Evolutionary conservation across 768 basidiomycete genomes (phyloP).

Genomic region (Tremella fuciformis): DNA sequence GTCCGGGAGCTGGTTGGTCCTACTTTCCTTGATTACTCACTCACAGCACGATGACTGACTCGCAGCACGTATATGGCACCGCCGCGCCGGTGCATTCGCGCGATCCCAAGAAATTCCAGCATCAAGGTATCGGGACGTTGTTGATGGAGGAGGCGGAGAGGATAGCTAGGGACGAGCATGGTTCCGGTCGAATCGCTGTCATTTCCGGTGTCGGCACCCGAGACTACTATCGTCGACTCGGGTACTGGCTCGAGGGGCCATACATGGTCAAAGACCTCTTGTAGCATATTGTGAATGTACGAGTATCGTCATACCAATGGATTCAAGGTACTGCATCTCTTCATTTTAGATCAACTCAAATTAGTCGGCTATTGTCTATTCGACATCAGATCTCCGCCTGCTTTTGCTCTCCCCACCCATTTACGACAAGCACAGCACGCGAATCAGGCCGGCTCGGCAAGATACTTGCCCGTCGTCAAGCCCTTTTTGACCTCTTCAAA

Average conservation of each 20-base stretch:
- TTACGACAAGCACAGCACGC: no score
- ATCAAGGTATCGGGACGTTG: conserved; percentile 94
- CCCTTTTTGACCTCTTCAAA: conserved; percentile 48
- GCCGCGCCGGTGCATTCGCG: conserved; percentile 95
- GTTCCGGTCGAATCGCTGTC: conserved; percentile 91
- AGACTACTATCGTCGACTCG: conserved; percentile 91
- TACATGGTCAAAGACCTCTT: conserved; percentile 82
- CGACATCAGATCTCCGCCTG: no score
- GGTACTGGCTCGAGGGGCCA: conserved; percentile 91
- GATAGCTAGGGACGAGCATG: conserved; percentile 95
- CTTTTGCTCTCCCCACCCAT: no score
- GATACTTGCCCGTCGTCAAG: conserved; percentile 47
- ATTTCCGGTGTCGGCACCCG: conserved; percentile 96
- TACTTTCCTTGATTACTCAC: neutral
- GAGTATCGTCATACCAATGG: no score
- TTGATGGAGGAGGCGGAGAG: conserved; percentile 99
- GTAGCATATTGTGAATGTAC: conserved; percentile 12
- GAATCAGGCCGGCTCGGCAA: conserved; percentile 31
- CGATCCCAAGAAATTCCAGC: conserved; percentile 97
- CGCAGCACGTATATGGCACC: conserved; percentile 77
- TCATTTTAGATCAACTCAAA: no score
- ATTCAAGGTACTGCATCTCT: no score
- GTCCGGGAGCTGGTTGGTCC: conserved; percentile 74
- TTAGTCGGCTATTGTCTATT: no score
- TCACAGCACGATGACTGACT: neutral